Base-by-base conservation (phyloP, 805 yeast species). In the Candida patagonica region DNA sequence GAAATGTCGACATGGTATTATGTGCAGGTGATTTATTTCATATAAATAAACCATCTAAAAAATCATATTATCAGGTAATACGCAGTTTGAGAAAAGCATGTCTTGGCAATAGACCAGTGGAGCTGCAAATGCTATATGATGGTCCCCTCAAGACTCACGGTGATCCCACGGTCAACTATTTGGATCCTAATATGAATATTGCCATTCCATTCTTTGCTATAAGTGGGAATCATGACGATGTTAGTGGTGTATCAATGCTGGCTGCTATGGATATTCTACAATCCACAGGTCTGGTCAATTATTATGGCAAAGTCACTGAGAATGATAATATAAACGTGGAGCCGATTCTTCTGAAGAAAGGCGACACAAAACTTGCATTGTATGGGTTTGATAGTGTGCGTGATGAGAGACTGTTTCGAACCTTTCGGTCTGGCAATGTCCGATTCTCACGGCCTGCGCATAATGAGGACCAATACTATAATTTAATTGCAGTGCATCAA, bases 11-110 rank as follows among this genome's bases (percentile, higher is more conserved):
- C 60, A 78, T 88, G 84, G 73, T 92, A 4, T 55, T 92, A 2
- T 96, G 92, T 56, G 82, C 86, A 1, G 98, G 98, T 2, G 98
- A 92, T 57, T 63, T 92, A 37, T 92, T 92, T 64, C 97, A 92
- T 56, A 67, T 80, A 35, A 87, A 87, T 58, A 82, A 84, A 46
- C 98, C 98, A 0, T 69, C 85, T 4, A 84, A 88, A 61, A 83
- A 84, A 56, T 76, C 96, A 1, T 60, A 87, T 63, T 88, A 76
- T 57, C 86, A 86, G 48, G 95, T 86, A 2, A 74, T 86, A 65
- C 71, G 78, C 37, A 64, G 84, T 2, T 56, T 89, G 30, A 61
- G 96, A 35, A 59, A 68, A 43, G 69, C 74, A 25, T 87, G 96
- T 53, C 70, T 85, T 65, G 94, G 94, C 1, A 89, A 85, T 50